These are phyloP conservation scores for Penicillium palitans DNA, from an alignment of 2,329 filamentous ascomycete genomes.

Conservation along the genomic window DNA sequence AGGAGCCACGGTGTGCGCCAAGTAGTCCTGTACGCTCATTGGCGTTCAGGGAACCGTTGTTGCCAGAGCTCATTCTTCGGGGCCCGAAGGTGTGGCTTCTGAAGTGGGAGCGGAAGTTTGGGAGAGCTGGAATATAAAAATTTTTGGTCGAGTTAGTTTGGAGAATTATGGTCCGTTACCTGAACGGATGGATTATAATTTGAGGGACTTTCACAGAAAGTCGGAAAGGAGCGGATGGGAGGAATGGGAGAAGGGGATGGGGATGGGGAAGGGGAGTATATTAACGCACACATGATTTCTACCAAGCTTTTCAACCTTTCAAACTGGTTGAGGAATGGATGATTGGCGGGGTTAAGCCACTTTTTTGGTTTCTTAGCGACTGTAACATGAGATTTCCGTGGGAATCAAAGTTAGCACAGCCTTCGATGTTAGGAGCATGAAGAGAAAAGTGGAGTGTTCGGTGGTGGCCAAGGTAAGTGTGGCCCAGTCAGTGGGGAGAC, in stretches of 20 bases:
- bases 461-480: not conserved
- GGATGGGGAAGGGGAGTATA: not conserved
- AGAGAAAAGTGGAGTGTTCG: not conserved
- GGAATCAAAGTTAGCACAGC: slow-evolving; percentile 11
- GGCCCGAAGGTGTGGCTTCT: slow-evolving; percentile 34
- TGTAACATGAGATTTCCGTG: not conserved
- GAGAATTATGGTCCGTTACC: not conserved
- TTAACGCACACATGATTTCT: slow-evolving; percentile 22
- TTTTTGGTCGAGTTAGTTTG: not conserved
- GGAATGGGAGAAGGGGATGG: not conserved
- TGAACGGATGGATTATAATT: slow-evolving; percentile 1
- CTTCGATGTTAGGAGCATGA: not conserved
- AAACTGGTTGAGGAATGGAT: slow-evolving; percentile 5
- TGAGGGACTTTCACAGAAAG: slow-evolving; percentile 3
- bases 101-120: slow-evolving; percentile 31
- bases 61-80: slow-evolving; percentile 32
- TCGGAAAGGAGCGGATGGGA: slow-evolving; percentile 2
- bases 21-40: slow-evolving; percentile 41
- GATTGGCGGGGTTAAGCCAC: slow-evolving; percentile 21
- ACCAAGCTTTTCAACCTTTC: slow-evolving; percentile 23
- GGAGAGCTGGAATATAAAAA: slow-evolving; percentile 21
- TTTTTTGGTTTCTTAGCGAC: slow-evolving; percentile 5
- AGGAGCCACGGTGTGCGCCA: slow-evolving; percentile 18
- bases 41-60: slow-evolving; percentile 34
- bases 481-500: slow-evolving; percentile 1